Evolutionary conservation across 306 rosid species (phyloP).

Genomic region (Acmispon strigosus): DNA sequence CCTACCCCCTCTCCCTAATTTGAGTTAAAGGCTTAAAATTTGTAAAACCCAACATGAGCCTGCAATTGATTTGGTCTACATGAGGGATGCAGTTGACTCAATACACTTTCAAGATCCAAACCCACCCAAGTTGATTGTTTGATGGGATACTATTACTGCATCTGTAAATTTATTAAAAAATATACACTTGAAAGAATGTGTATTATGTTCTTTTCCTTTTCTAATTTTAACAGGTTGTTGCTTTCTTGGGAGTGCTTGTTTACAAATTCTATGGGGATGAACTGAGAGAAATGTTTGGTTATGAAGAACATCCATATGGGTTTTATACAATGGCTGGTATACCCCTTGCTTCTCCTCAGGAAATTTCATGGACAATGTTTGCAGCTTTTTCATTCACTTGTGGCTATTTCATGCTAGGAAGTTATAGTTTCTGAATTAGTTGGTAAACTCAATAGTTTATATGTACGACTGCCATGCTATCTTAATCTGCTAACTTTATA

Average conservation of each 20-base stretch:
- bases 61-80: slow-evolving; percentile 6
- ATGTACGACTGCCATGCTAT: not conserved
- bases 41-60: not conserved
- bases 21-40: not conserved
- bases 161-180: not conserved
- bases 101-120: no score
- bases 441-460: not conserved
- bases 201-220: slow-evolving; percentile 18
- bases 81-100: not conserved
- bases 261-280: slow-evolving; percentile 97
- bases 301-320: slow-evolving; percentile 97
- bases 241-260: slow-evolving; percentile 89
- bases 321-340: slow-evolving; percentile 96
- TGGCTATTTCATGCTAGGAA: not conserved
- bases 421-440: slow-evolving; percentile 9
- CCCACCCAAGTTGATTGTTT: not conserved
- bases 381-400: slow-evolving; percentile 3
- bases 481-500: slow-evolving; percentile 7
- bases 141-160: slow-evolving; percentile 9
- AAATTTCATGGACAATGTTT: slow-evolving; percentile 8
- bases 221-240: slow-evolving; percentile 68
- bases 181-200: slow-evolving; percentile 11
- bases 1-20: not conserved
- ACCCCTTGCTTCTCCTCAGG: slow-evolving; percentile 1
- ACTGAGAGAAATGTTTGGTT: slow-evolving; percentile 95